These are phyloP conservation scores for Pseudopediastrum boryanum DNA, from an alignment of 139 green algal genomes.

Conservation along the genomic window DNA sequence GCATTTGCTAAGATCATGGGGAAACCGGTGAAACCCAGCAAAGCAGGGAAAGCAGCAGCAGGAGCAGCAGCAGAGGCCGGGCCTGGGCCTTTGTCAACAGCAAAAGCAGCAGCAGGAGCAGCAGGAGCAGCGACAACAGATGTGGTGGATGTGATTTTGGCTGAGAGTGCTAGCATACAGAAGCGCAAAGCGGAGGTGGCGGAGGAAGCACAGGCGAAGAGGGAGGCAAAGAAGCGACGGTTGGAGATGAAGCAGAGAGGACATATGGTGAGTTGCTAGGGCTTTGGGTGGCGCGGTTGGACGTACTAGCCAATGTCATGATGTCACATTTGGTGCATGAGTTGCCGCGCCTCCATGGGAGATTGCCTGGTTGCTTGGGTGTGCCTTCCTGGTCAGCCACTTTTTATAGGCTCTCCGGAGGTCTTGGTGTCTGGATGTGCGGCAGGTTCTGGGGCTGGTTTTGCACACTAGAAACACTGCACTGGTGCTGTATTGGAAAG, in stretches of 20 bases:
- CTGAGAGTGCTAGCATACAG: conserved; percentile 45
- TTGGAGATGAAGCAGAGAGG: conserved; percentile 68
- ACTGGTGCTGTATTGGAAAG: too few relatives aligned
- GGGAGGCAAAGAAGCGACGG: conserved; percentile 55
- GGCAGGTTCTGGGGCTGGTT: too few relatives aligned
- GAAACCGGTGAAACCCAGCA: conserved; percentile 22
- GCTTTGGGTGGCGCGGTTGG: not conserved
- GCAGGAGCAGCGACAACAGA: not conserved
- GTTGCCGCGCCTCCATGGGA: not conserved
- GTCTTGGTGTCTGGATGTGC: not conserved
- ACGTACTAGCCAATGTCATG: not conserved
- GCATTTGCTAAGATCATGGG: conserved; percentile 75
- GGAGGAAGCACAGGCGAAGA: conserved; percentile 46
- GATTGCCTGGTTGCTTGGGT: not conserved
- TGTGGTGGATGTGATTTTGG: conserved; percentile 37
- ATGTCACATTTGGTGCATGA: not conserved
- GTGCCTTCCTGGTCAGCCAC: not conserved
- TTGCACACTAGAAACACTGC: too few relatives aligned
- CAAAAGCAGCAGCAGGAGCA: not conserved
- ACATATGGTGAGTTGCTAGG: conserved; percentile 48
- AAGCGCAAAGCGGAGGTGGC: conserved; percentile 66
- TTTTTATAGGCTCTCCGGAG: not conserved
- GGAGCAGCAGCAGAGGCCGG: not conserved
- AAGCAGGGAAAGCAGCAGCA: conserved; percentile 13
- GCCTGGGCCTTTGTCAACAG: too few relatives aligned